Percentiles rank a stretch among this genome's conserved stretches.
Conservation (phyloP, 345 rosid genomes). For the Linum tenue region DNA sequence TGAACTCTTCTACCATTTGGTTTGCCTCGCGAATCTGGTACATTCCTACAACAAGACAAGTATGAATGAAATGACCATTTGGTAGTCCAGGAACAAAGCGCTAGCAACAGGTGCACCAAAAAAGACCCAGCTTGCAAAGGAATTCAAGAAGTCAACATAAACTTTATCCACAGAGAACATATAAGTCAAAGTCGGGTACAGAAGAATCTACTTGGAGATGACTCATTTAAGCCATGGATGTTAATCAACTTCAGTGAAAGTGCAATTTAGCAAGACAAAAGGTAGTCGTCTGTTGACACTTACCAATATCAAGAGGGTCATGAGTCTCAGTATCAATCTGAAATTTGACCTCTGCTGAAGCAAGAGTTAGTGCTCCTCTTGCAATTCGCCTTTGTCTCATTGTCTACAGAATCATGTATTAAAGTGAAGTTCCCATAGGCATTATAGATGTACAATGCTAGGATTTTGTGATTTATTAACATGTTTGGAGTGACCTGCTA, state of each 20-base stretch:
- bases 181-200: not conserved
- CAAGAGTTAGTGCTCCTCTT: slow-evolving; percentile 96
- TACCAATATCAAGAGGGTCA: slow-evolving; percentile 97
- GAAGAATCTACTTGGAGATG: not conserved
- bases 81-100: slow-evolving; percentile 3
- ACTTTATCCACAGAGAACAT: not conserved
- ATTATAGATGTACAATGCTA: slow-evolving; percentile 3
- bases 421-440: slow-evolving; percentile 9
- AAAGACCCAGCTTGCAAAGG: not conserved
- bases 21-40: slow-evolving; percentile 98
- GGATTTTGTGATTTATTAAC: not conserved
- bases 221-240: not conserved
- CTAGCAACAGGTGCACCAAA: not conserved
- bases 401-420: slow-evolving; percentile 43
- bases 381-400: slow-evolving; percentile 92
- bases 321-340: slow-evolving; percentile 99
- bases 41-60: slow-evolving; percentile 56
- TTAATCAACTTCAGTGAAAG: not conserved
- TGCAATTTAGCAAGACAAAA: not conserved
- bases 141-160: not conserved
- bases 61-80: slow-evolving; percentile 1
- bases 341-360: slow-evolving; percentile 97
- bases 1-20: slow-evolving; percentile 99
- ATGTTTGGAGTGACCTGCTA: slow-evolving; percentile 9
- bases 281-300: slow-evolving; percentile 15